Evolutionary conservation across 2,329 filamentous ascomycete species (phyloP).

Genomic region (Claviceps africana): DNA sequence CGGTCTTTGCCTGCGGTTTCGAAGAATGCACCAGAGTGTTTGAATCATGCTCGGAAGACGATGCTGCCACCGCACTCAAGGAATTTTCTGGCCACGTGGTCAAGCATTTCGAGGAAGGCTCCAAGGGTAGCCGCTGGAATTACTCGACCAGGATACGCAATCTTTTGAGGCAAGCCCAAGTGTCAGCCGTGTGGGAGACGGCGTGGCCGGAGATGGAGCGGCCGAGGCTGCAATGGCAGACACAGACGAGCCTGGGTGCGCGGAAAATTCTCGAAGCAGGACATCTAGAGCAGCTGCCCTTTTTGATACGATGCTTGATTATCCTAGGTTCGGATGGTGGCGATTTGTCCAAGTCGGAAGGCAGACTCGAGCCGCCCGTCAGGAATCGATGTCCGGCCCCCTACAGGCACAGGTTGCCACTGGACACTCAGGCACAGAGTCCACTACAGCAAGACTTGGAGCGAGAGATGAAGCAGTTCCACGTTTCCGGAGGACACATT

Average conservation of each 20-base stretch:
- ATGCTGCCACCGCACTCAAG: slow-evolving; percentile 25
- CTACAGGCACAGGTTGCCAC: not conserved
- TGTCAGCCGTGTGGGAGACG: slow-evolving; percentile 24
- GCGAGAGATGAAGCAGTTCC: not conserved
- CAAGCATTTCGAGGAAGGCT: slow-evolving; percentile 31
- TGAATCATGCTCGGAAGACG: slow-evolving; percentile 26
- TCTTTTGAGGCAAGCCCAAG: slow-evolving; percentile 25
- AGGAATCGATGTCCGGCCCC: slow-evolving; percentile 6
- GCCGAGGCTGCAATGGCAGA: slow-evolving; percentile 25
- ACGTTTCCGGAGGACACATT: not conserved
- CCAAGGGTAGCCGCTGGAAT: slow-evolving; percentile 27
- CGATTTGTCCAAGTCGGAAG: not conserved
- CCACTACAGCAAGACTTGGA: not conserved
- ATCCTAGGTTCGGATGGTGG: slow-evolving; percentile 18
- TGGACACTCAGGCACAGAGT: not conserved
- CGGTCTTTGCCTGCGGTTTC: slow-evolving; percentile 35
- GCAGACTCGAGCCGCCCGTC: slow-evolving; percentile 5
- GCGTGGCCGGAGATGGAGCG: slow-evolving; percentile 21
- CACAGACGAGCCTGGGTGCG: slow-evolving; percentile 26
- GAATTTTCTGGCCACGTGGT: slow-evolving; percentile 33
- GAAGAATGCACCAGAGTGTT: slow-evolving; percentile 29
- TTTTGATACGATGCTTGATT: slow-evolving; percentile 26
- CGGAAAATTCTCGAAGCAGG: slow-evolving; percentile 31
- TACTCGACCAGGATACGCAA: slow-evolving; percentile 32
- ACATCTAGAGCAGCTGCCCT: slow-evolving; percentile 25